Conservation (phyloP, 2,329 filamentous ascomycete species). For the Trichocomaceae sp. region DNA sequence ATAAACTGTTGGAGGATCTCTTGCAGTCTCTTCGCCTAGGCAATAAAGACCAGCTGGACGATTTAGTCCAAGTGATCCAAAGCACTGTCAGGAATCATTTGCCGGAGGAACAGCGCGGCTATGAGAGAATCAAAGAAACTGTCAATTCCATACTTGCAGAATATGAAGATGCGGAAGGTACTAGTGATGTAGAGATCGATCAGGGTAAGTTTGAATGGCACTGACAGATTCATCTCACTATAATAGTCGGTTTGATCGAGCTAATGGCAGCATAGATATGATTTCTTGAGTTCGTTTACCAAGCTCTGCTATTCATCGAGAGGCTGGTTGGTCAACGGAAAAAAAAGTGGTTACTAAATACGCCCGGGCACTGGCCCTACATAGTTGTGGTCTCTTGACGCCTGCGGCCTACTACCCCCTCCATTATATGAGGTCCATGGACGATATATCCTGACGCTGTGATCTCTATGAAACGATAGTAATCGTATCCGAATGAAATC, state of each 20-base stretch:
- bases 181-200: slow-evolving; percentile 2
- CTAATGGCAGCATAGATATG: slow-evolving; percentile 2
- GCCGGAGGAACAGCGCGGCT: not conserved
- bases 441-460: not conserved
- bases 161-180: slow-evolving; percentile 8
- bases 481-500: not conserved
- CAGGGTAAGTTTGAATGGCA: not conserved
- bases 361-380: no score
- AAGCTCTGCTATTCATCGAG: not conserved
- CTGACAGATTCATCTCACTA: not conserved
- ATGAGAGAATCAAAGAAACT: slow-evolving; percentile 13
- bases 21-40: slow-evolving; percentile 21
- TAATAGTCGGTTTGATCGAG: not conserved
- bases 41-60: slow-evolving; percentile 18
- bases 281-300: not conserved
- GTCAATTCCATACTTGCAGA: slow-evolving; percentile 9
- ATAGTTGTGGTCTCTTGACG: not conserved
- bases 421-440: not conserved
- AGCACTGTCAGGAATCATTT: slow-evolving; percentile 17
- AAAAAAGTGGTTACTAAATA: not conserved
- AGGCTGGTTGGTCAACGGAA: not conserved
- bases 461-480: not conserved
- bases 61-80: slow-evolving; percentile 24
- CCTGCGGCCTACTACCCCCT: not conserved
- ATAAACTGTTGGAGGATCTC: slow-evolving; percentile 23